Evolutionary conservation across 2,329 filamentous ascomycete genomes (phyloP), one percentile per base, ranked within the genome.

Genomic region (Iodosphaeria phyllophila): DNA sequence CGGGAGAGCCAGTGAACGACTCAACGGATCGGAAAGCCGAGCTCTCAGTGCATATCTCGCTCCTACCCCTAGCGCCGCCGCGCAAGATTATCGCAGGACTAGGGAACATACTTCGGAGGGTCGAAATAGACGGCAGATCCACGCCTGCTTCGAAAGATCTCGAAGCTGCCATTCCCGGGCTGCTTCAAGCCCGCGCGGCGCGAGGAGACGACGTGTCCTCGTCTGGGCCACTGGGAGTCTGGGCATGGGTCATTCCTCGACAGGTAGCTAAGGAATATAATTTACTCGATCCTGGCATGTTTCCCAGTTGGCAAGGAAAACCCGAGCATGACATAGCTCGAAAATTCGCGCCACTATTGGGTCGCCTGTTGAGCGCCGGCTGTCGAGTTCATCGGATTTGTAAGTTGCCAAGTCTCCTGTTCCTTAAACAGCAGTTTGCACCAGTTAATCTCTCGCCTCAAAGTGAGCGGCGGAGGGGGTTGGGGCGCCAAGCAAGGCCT

Each of bases 401-500:
- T 60, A 42, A 38, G 54, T 48, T 3, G 9, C n/a, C n/a, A n/a
- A n/a, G n/a, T 3, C 23, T 4, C 21, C 12, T 9, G 10, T 10
- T 5, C 14, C 14, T 13, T 10, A 16, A 10, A 18, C 12, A 19
- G 10, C 8, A 10, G 10, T 21, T 6, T 9, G 19, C 13, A n/a
- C 5, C 18, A 7, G 12, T 35, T 41, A 38, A 33, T 23, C 8
- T 9, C 21, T 16, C 16, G 26, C n/a, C n/a, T n/a, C n/a, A 47
- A 55, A 60, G 65, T 84, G 33, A 83, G 77, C 38, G 80, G 80
- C 4, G 80, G 80, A 22, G 80, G 80, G 20, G 80, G 80, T 12
- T 91, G 80, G 80, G 80, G 80, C 10, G 56, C 64, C 28, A 89
- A 86, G 44, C 70, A 75, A 37, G 80, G 80, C 1, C 52, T 91